Conservation (phyloP, 768 basidiomycete genomes). For the Termitomyces bulborhizus region DNA sequence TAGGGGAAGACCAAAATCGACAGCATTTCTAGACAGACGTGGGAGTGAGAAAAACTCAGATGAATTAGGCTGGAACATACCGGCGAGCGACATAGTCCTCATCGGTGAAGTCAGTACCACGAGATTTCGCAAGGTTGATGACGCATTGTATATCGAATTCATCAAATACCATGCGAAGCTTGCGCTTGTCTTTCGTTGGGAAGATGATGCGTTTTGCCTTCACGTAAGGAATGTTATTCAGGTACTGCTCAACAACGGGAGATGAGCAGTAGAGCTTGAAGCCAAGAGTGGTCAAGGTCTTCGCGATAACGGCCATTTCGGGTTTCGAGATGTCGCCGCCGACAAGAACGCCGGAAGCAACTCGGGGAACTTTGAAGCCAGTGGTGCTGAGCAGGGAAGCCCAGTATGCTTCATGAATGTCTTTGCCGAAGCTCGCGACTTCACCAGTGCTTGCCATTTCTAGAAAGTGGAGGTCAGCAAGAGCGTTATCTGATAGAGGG, state of each 20-base stretch:
- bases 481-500: not conserved
- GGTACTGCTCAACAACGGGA: slow-evolving; percentile 66
- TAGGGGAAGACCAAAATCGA: slow-evolving; percentile 91
- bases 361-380: slow-evolving; percentile 87
- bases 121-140: slow-evolving; percentile 82
- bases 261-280: slow-evolving; percentile 96
- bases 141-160: slow-evolving; percentile 94
- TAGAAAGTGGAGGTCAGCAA: slow-evolving; percentile 19
- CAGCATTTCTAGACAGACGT: slow-evolving; percentile 62
- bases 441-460: slow-evolving; percentile 99
- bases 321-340: slow-evolving; percentile 88
- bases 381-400: slow-evolving; percentile 91
- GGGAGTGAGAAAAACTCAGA: not conserved
- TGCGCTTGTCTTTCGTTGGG: slow-evolving; percentile 95
- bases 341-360: slow-evolving; percentile 82
- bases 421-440: slow-evolving; percentile 91
- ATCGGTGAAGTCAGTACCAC: slow-evolving; percentile 72
- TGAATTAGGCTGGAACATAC: slow-evolving; percentile 30
- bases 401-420: slow-evolving; percentile 96
- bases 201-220: slow-evolving; percentile 87
- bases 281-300: slow-evolving; percentile 74
- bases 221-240: slow-evolving; percentile 76
- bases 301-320: slow-evolving; percentile 81
- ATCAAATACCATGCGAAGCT: slow-evolving; percentile 88
- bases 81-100: slow-evolving; percentile 96